phyloP scores from a whole-genome alignment of 2,329 filamentous ascomycete species.

The Beauveria bassiana region DNA sequence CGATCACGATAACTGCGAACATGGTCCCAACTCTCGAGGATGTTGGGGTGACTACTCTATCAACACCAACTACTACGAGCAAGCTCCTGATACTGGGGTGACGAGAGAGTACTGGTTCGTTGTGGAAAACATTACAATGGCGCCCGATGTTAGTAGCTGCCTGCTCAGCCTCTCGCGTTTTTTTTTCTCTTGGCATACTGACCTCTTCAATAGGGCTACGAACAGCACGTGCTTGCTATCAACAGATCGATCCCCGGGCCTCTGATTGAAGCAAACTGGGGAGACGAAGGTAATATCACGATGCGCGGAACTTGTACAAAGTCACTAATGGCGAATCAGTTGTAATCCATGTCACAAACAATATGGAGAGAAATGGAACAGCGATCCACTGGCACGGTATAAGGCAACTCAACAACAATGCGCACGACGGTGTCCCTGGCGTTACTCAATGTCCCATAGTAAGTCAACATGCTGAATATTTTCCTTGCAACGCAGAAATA shows the following conservation, averaged over 20 bases:
- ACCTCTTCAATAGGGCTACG: slow-evolving; percentile 24
- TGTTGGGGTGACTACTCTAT: slow-evolving; percentile 41
- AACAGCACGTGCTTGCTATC: slow-evolving; percentile 34
- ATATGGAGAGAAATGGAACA: slow-evolving; percentile 50
- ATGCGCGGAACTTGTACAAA: too few species aligned
- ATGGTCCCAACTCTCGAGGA: not conserved
- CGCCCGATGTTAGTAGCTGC: slow-evolving; percentile 28
- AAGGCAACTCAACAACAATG: slow-evolving; percentile 45
- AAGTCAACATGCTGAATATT: not conserved
- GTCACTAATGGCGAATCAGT: not conserved
- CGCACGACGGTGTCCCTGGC: slow-evolving; percentile 47
- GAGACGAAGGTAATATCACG: slow-evolving; percentile 21
- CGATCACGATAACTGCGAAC: not conserved
- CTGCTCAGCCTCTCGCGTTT: not conserved
- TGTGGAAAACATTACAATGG: slow-evolving; percentile 30
- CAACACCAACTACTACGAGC: slow-evolving; percentile 36
- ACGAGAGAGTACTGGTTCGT: slow-evolving; percentile 42
- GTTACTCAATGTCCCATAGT: slow-evolving; percentile 42
- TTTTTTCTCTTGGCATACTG: not conserved
- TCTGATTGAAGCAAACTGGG: slow-evolving; percentile 46
- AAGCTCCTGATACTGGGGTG: slow-evolving; percentile 38
- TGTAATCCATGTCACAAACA: slow-evolving; percentile 42
- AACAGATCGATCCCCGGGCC: slow-evolving; percentile 55
- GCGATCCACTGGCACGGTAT: slow-evolving; percentile 58
- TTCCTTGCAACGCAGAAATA: too few species aligned